Base-by-base conservation (phyloP, 2,329 filamentous ascomycete genomes). In the Exophiala alcalophila region DNA sequence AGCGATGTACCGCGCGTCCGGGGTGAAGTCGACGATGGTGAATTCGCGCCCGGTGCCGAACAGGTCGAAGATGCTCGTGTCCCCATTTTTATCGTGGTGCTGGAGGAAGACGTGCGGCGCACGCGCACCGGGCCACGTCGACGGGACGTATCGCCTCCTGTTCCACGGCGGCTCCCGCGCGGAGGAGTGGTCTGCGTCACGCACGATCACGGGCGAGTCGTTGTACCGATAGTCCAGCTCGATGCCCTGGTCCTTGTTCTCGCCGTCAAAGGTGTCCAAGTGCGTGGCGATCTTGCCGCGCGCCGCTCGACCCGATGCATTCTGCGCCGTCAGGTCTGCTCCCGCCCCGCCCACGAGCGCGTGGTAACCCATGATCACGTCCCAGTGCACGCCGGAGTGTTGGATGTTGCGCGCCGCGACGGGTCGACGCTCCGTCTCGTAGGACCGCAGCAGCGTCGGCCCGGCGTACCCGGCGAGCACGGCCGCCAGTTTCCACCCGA, bases 401-500 rank as follows among this genome's bases (percentile, higher is more conserved):
- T 58, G 50, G n/a, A 65, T 40, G 20, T 54, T 57, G 1, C 51
- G 48, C 9, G 58, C 38, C 21, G 57, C 58, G 11, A 59, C 54
- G 4, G 60, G 60, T 2, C 57, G 33, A 7, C 62, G 50, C 39
- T 65, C 62, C 3, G 34, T 9, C 8, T 59, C 52, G 45, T 65
- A 65, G 6, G 57, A 52, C 8, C 37, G 29, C 1, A 64, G 47
- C 2, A 65, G 49, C 1, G 37, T 12, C 2, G 34, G 31, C 0
- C 60, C 56, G 1, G 55, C 62, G 19, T 58, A 52, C 12, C 56
- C 57, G 11, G 55, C 44, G 2, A 62, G 12, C 2, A 61, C 47
- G 2, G 55, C 57, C 4, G 57, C 58, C 2, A 66, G 47, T 21
- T 60, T 61, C 64, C 64, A 68, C 14, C 57, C 59, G 2, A 68